Conservation (phyloP, 2,329 filamentous ascomycete species). For the Aspergillus sp. region DNA sequence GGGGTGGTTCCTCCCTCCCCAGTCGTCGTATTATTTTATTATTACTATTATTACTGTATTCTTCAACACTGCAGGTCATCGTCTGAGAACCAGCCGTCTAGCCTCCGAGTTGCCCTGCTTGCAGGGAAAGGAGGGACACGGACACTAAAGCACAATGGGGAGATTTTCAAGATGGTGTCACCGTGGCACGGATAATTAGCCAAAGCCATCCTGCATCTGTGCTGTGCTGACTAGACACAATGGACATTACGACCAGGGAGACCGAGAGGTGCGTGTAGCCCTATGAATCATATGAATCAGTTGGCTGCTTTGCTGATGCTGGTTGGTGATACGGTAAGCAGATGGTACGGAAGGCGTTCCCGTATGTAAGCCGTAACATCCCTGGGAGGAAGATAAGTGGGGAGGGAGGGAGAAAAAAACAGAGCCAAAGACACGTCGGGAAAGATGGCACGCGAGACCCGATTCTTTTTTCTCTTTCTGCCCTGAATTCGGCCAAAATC, state of each 20-base stretch:
- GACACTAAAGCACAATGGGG: neutral
- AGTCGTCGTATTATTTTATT: too few species aligned
- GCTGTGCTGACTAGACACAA: neutral
- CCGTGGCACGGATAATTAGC: neutral
- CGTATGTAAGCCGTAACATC: neutral
- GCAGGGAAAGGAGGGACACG: neutral
- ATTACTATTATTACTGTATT: too few species aligned
- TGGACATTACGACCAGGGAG: neutral
- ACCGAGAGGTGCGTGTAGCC: neutral
- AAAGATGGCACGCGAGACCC: constrained; percentile 22
- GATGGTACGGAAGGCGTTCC: neutral
- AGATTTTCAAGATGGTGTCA: neutral
- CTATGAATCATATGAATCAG: neutral
- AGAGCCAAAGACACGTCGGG: constrained; percentile 9
- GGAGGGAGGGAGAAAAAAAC: too few species aligned
- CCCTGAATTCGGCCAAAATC: neutral
- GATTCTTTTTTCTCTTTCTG: neutral
- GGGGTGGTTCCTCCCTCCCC: too few species aligned
- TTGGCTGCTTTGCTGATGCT: neutral
- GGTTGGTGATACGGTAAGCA: neutral
- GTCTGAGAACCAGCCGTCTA: neutral
- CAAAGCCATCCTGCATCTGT: neutral
- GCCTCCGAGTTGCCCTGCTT: neutral
- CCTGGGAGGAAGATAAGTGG: neutral
- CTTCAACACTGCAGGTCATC: neutral